Evolutionary conservation across 169 alveolate genomes (phyloP), one percentile per base, ranked within the genome.

Genomic region (Plasmodium reichenowi): DNA sequence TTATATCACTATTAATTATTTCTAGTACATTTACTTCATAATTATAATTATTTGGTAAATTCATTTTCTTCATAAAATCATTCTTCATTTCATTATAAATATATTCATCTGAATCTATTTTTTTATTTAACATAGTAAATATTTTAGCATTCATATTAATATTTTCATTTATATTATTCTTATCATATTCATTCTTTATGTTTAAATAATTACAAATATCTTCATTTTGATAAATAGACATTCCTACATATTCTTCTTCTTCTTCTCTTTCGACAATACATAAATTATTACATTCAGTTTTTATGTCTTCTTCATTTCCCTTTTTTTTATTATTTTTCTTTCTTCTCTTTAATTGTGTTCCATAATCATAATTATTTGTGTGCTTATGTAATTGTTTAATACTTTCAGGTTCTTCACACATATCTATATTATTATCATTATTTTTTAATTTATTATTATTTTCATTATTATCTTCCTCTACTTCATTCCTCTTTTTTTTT

Each of bases 51-150:
- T 83, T 83, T 0, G 91, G 91, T 5, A 83, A 62, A 48, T 83
- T 83, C 45, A 83, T 83, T 83, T 83, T 85, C 20, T 83, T 83
- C 91, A 83, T 83, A 62, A 83, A 83, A 72, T 83, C 91, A 1
- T 63, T 50, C 15, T 83, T 83, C 45, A 83, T 32, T 83, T 83
- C 91, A 24, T 83, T 83, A 63, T 83, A 83, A 4, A 83, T 83
- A 24, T 83, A 83, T 12, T 83, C 91, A 12, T 83, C 74, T 22
- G 91, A 68, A 20, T 60, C 64, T 4, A 83, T 74, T 26, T 50
- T 43, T 6, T 83, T 83, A 62, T 83, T 83, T 48, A 83, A 29
- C 63, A 83, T 32, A 32, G 70, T 72, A 24, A 83, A 83, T 22
- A 83, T 83, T 70, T 70, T 68, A 8, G 74, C 73, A 45, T 83